Evolutionary conservation across 495 filamentous ascomycete genomes (phyloP), one percentile per base, ranked within the genome.

Genomic region (Friedmanniomyces endolithicus): DNA sequence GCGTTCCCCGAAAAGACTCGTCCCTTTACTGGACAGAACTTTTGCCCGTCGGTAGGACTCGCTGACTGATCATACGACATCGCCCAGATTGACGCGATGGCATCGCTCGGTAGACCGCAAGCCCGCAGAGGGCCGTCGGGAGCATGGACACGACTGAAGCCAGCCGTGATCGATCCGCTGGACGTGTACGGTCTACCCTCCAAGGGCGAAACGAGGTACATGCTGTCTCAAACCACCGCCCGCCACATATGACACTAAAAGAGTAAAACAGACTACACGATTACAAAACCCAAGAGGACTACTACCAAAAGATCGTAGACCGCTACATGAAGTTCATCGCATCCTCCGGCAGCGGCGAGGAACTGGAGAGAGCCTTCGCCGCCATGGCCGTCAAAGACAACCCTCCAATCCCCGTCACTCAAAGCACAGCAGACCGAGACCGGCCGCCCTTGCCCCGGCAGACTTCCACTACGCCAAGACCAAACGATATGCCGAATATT

Each of bases 291-390:
- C 89, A 96, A 67, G 81, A 90, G 67, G 68, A 75, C 31, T 96
- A 94, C 75, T 95, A 86, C 68, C 75, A 84, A 61, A 88, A 79
- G 64, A 90, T 97, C 57, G 78, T 86, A 52, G 79, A 86, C 59
- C 81, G 87, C 50, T 98, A 92, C 70, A 83, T 94, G 74, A 78
- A 76, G 57, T 92, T 95, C 69, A 92, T 88, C 71, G 84, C 84
- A 41, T 67, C 75, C 12, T 76, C 79, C 27, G 78, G 76, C 50
- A 75, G 80, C 64, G 71, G 78, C 33, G 80, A 85, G 56, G 76
- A 81, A 53, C 79, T 96, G 25, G 79, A 88, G 55, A 75, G 76
- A 52, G 82, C 83, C 50, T 87, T 94, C 59, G 77, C 84, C 6
- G 79, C 78, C 2, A 76, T 94, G 27, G 72, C 80, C 34, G 54